phyloP scores from a whole-genome alignment of 495 filamentous ascomycete genomes.

The Chaetomium fimeti region DNA sequence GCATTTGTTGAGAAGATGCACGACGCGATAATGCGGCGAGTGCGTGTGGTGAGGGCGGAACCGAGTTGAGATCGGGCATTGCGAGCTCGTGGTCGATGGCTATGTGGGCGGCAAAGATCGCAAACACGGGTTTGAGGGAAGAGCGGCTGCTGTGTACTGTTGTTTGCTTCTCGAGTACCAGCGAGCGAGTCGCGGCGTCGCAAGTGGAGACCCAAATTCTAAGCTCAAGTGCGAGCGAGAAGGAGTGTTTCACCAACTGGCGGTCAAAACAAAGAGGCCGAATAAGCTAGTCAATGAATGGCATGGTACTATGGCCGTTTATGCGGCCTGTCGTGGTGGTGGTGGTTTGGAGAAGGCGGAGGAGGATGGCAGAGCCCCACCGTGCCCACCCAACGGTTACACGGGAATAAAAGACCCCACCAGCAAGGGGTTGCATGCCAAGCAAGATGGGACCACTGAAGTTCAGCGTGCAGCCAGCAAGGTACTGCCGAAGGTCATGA shows the following conservation, averaged over 20 bases:
- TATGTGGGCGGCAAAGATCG: not conserved
- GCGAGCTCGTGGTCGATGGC: slow-evolving; percentile 6
- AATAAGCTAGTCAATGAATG: slow-evolving; percentile 3
- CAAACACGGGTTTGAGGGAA: not conserved
- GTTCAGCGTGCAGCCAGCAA: not conserved
- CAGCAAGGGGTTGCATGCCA: not conserved
- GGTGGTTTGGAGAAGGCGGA: slow-evolving; percentile 1
- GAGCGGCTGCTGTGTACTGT: not conserved
- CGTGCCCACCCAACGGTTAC: slow-evolving; percentile 1
- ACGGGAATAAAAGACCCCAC: not conserved
- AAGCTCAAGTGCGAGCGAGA: not conserved
- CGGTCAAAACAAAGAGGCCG: slow-evolving; percentile 26
- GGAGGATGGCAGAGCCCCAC: not conserved
- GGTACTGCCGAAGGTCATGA: slow-evolving; percentile 23
- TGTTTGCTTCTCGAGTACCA: not conserved
- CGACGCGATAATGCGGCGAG: slow-evolving; percentile 38
- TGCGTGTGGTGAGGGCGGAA: slow-evolving; percentile 54
- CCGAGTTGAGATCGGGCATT: slow-evolving; percentile 61
- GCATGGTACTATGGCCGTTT: slow-evolving; percentile 28
- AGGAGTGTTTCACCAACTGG: slow-evolving; percentile 16
- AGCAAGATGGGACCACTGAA: not conserved
- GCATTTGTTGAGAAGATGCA: slow-evolving; percentile 36
- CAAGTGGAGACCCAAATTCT: not conserved
- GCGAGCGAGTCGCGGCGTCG: not conserved
- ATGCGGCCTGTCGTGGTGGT: slow-evolving; percentile 25